Base-by-base conservation (phyloP, 176 grass and related monocot genomes). In the Avena atlantica region DNA sequence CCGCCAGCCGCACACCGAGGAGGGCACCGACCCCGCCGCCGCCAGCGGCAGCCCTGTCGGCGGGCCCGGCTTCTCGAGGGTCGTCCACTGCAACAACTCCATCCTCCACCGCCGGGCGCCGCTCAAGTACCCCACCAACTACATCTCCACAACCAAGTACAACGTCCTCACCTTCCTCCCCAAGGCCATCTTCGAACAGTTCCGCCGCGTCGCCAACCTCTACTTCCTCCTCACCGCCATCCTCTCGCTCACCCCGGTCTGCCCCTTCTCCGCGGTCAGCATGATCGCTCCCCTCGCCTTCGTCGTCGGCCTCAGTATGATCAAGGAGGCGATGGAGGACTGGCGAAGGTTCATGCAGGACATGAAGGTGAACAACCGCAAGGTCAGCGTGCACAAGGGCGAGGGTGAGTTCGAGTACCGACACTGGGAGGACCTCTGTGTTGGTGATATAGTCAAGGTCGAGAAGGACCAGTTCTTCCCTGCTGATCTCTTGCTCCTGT, bases 391-490 rank as follows among this genome's bases (percentile, higher is more conserved):
- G 53, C 94, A 99, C 87, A 89, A 81, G 37, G 89, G 90, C 0
- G 92, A 87, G 0, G 97, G 97, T 13, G 50, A 79, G 25, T 99
- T 99, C 16, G 85, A 21, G 6, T 94, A 90, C 73, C 81, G 81
- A 3, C 92, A 93, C 57, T 99, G 97, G 97, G 85, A 93, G 77
- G 90, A 90, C 64, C 93, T 99, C 24, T 66, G 90, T 6, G 97
- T 99, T 2, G 97, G 97, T 4, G 97, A 99, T 79, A 91, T 99
- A 5, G 86, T 99, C 47, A 99, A 86, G 84, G 94, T 99, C 0
- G 94, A 99, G 84, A 99, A 99, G 91, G 97, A 99, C 83, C 90
- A 99, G 73, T 99, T 96, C 85, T 99, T 99, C 66, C 97, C 97
- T 20, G 97, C 97, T 11, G 97, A 99, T 65, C 79, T 99, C 42